Conservation (phyloP, 2,329 filamentous ascomycete species). For the Xylariaceae sp. region DNA sequence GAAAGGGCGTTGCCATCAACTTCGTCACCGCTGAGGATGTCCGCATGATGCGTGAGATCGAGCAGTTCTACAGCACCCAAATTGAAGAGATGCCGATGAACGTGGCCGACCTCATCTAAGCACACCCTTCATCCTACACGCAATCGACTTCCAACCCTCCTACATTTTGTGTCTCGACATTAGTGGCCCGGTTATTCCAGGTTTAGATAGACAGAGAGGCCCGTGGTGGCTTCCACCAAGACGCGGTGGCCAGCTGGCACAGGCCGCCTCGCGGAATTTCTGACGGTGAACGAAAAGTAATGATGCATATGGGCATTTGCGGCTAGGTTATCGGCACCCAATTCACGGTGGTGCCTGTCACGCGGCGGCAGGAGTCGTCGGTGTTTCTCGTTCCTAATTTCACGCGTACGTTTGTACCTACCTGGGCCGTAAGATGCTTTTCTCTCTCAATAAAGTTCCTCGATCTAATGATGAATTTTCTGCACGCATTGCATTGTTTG, state of each 20-base stretch:
- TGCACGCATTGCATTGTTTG: too few species aligned
- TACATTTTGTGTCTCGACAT: slow-evolving; percentile 26
- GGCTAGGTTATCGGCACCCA: slow-evolving; percentile 32
- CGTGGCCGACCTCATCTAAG: slow-evolving; percentile 72
- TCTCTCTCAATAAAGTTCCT: slow-evolving; percentile 23
- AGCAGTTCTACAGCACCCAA: slow-evolving; percentile 99
- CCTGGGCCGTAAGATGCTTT: slow-evolving; percentile 31
- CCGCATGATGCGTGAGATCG: slow-evolving; percentile 99
- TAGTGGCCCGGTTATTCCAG: slow-evolving; percentile 23
- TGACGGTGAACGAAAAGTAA: slow-evolving; percentile 28
- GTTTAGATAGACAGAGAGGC: slow-evolving; percentile 27
- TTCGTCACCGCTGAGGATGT: slow-evolving; percentile 99
- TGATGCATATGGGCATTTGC: slow-evolving; percentile 33
- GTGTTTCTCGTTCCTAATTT: slow-evolving; percentile 27
- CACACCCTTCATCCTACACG: slow-evolving; percentile 14
- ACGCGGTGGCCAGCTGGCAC: slow-evolving; percentile 18
- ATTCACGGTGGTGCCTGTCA: slow-evolving; percentile 29
- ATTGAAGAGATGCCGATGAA: slow-evolving; percentile 99
- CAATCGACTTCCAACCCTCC: slow-evolving; percentile 26
- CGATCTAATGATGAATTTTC: neutral
- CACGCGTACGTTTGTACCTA: slow-evolving; percentile 27
- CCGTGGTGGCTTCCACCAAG: slow-evolving; percentile 12
- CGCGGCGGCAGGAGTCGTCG: slow-evolving; percentile 28
- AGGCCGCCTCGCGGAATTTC: slow-evolving; percentile 18
- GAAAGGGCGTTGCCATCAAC: slow-evolving; percentile 99